phyloP scores from a whole-genome alignment of 228 moss, liverwort and hornwort species.

The Sphagnum magellanicum region DNA sequence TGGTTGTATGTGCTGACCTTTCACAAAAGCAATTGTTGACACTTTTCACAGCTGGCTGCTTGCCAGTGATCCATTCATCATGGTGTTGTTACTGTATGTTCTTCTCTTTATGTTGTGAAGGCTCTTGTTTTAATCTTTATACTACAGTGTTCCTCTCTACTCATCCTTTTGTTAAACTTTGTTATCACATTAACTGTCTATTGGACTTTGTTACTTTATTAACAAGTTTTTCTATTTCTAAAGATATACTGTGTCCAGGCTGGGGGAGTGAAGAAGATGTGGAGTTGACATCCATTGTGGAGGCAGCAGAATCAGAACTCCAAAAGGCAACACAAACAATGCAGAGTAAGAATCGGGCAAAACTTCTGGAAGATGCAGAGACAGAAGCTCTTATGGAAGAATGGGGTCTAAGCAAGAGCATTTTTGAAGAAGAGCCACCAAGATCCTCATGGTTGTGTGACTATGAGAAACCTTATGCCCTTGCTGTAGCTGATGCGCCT shows the following conservation, averaged over 20 bases:
- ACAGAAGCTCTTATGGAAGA: slow-evolving; percentile 98
- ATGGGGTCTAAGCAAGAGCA: slow-evolving; percentile 92
- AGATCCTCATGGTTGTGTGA: slow-evolving; percentile 40
- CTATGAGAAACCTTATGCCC: slow-evolving; percentile 29
- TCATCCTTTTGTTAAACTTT: too few relatives aligned
- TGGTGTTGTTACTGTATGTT: too few relatives aligned
- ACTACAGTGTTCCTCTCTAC: too few relatives aligned
- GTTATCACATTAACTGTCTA: too few relatives aligned
- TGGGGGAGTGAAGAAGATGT: slow-evolving; percentile 84
- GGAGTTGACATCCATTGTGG: slow-evolving; percentile 91
- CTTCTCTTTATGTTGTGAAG: too few relatives aligned
- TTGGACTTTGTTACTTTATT: too few relatives aligned
- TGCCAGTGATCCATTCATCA: too few relatives aligned
- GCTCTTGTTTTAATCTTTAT: too few relatives aligned
- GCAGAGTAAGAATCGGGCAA: slow-evolving; percentile 93
- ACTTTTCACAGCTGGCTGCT: too few relatives aligned
- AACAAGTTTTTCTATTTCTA: too few relatives aligned
- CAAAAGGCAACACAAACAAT: slow-evolving; percentile 99
- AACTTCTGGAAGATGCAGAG: slow-evolving; percentile 95
- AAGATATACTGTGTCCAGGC: slow-evolving; percentile 3
- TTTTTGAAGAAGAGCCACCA: slow-evolving; percentile 78
- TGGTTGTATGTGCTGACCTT: too few relatives aligned
- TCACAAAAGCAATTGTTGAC: too few relatives aligned
- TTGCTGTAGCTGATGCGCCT: slow-evolving; percentile 48
- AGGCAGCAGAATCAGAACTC: slow-evolving; percentile 95